A percentile compares a stretch with the other conserved stretches of the same genome.
Conservation (phyloP, 2,329 filamentous ascomycete genomes). For the Berkeleyomyces rouxiae region DNA sequence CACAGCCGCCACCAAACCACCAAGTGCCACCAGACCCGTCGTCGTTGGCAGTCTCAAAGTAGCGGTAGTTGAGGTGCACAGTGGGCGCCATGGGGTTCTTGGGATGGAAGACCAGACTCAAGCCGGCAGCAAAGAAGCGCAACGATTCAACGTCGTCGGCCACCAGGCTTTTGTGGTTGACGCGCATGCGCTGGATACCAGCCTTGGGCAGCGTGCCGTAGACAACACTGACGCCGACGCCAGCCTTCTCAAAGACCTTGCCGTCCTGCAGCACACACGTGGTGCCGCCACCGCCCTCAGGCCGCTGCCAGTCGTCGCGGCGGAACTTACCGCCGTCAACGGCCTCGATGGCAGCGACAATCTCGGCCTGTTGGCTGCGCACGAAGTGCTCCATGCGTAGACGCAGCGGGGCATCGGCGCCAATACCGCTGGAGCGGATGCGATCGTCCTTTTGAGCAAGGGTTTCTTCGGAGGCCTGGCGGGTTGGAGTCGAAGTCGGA, state of each 20-base stretch:
- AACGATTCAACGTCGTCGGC: constrained; percentile 57
- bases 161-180: constrained; percentile 79
- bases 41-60: constrained; percentile 86
- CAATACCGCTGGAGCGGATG: constrained; percentile 50
- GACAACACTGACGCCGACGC: constrained; percentile 86
- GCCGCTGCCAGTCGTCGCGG: constrained; percentile 71
- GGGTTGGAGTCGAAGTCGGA: neutral
- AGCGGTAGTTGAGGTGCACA: constrained; percentile 94
- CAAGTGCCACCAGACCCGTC: constrained; percentile 70
- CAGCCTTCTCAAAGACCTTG: constrained; percentile 94
- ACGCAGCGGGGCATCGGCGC: constrained; percentile 76
- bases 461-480: constrained; percentile 2
- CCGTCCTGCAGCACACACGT: constrained; percentile 92
- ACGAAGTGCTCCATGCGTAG: constrained; percentile 95
- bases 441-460: constrained; percentile 55
- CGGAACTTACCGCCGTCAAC: constrained; percentile 67
- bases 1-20: constrained; percentile 96
- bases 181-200: constrained; percentile 84
- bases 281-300: constrained; percentile 80
- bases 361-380: constrained; percentile 77
- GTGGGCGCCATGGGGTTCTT: constrained; percentile 94
- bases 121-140: constrained; percentile 86
- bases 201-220: constrained; percentile 78
- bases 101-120: constrained; percentile 87
- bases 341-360: constrained; percentile 65